Percentiles rank a stretch among this genome's conserved stretches.
These are phyloP conservation scores for Jasminum sambac DNA, from an alignment of 257 asterid species.

Conservation along the genomic window DNA sequence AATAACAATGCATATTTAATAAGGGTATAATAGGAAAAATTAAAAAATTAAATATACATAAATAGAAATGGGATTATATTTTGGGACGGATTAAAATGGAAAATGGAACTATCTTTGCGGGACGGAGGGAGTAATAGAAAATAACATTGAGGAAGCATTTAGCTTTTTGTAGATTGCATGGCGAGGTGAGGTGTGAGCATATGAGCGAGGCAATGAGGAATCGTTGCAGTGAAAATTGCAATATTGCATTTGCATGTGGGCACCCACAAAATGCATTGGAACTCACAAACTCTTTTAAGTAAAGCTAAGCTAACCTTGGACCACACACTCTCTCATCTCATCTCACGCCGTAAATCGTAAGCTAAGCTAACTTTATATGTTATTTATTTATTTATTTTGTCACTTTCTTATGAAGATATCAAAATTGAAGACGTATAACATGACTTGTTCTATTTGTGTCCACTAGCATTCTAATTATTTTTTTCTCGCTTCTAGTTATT, in stretches of 20 bases:
- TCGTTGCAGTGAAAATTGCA: not conserved
- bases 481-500: no score
- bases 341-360: not conserved
- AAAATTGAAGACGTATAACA: no score
- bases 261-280: conserved; percentile 1
- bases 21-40: no score
- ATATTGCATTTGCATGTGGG: not conserved
- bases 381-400: no score
- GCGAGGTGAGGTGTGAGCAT: not conserved
- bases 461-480: not conserved
- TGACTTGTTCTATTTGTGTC: not conserved
- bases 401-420: no score
- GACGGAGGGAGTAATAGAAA: no score
- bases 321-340: not conserved
- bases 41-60: no score
- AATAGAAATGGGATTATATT: no score
- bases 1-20: no score
- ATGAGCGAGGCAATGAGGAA: not conserved
- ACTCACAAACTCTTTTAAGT: not conserved
- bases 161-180: not conserved
- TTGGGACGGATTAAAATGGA: no score
- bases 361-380: not conserved
- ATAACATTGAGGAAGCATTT: no score
- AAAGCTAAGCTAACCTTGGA: not conserved
- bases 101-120: no score